These are phyloP conservation scores for Metarhizium rileyi DNA, from an alignment of 2,329 filamentous ascomycete species.

Conservation along the genomic window DNA sequence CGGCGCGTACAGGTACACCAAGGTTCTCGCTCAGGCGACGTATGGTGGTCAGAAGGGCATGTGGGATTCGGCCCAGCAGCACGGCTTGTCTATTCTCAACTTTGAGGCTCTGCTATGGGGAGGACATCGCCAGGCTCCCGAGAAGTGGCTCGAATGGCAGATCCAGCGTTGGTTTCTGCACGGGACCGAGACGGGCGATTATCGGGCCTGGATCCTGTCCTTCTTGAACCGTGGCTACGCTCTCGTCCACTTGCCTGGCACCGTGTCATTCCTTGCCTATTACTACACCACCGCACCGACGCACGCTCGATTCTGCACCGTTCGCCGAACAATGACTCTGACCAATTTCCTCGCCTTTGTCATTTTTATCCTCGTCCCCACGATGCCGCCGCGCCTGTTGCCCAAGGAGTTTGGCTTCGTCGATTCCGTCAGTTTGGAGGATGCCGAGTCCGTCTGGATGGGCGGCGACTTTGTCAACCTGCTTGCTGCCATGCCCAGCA, in stretches of 20 bases:
- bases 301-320: constrained; percentile 41
- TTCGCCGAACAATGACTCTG: constrained; percentile 44
- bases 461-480: constrained; percentile 41
- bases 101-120: constrained; percentile 8
- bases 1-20: constrained; percentile 8
- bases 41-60: constrained; percentile 9
- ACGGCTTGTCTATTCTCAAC: constrained; percentile 6
- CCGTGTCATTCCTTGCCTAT: constrained; percentile 51
- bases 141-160: constrained; percentile 10
- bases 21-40: constrained; percentile 7
- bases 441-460: constrained; percentile 18
- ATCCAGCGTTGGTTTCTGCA: constrained; percentile 51
- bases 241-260: constrained; percentile 64
- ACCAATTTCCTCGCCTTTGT: constrained; percentile 46
- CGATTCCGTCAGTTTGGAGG: constrained; percentile 39
- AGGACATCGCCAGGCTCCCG: constrained; percentile 5
- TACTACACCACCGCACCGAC: constrained; percentile 58
- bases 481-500: constrained; percentile 46
- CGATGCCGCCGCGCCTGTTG: constrained; percentile 47
- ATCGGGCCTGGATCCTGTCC: constrained; percentile 38
- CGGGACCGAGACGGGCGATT: constrained; percentile 34
- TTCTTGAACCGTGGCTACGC: constrained; percentile 61
- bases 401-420: constrained; percentile 46
- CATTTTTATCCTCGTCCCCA: constrained; percentile 46
- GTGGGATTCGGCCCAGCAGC: constrained; percentile 29